Conservation (phyloP, 805 yeast genomes). For the Starmera caribaea region DNA sequence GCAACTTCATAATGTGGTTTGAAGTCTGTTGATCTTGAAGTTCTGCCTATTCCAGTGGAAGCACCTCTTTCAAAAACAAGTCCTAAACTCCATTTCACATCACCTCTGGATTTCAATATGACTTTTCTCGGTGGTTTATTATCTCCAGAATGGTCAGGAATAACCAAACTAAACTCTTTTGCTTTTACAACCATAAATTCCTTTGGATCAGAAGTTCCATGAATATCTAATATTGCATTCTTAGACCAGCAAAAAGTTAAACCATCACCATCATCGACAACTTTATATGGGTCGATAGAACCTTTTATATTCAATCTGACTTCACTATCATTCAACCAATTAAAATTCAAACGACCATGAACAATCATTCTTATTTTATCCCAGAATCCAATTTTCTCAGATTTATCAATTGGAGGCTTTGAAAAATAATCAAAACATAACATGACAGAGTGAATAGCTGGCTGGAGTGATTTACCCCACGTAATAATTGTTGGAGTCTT, state of each 20-base stretch:
- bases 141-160: slow-evolving; percentile 18
- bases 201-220: slow-evolving; percentile 37
- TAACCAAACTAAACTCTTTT: slow-evolving; percentile 38
- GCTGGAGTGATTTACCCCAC: slow-evolving; percentile 57
- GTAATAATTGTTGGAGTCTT: slow-evolving; percentile 40
- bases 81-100: slow-evolving; percentile 73
- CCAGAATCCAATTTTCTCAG: slow-evolving; percentile 62
- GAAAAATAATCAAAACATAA: slow-evolving; percentile 57
- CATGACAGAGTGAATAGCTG: slow-evolving; percentile 53
- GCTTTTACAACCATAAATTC: slow-evolving; percentile 47
- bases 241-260: slow-evolving; percentile 57
- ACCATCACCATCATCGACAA: slow-evolving; percentile 52
- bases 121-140: slow-evolving; percentile 28
- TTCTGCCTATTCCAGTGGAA: slow-evolving; percentile 22
- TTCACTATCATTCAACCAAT: slow-evolving; percentile 35
- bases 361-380: slow-evolving; percentile 48
- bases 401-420: slow-evolving; percentile 61
- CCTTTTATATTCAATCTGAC: slow-evolving; percentile 57
- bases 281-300: slow-evolving; percentile 46
- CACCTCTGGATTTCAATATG: slow-evolving; percentile 53
- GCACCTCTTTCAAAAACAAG: slow-evolving; percentile 59
- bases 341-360: slow-evolving; percentile 43
- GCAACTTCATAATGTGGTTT: slow-evolving; percentile 56
- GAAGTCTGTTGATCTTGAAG: slow-evolving; percentile 37
- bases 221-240: slow-evolving; percentile 38